phyloP scores from a whole-genome alignment of 345 rosid genomes.

The Pistacia integerrima region DNA sequence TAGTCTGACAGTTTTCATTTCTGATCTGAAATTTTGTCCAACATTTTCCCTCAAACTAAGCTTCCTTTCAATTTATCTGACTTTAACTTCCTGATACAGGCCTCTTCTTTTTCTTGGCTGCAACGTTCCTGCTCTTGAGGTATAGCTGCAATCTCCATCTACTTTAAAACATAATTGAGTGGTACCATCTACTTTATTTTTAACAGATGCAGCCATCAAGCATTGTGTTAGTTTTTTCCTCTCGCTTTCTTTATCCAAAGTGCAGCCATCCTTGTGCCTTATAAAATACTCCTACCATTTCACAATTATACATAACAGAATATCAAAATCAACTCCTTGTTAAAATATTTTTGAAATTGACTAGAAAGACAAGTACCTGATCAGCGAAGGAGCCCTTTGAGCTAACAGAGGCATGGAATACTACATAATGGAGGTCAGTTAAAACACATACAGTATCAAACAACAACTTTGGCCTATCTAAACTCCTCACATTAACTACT shows the following conservation, averaged over 20 bases:
- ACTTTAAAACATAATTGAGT: no score
- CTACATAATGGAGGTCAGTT: constrained; percentile 77
- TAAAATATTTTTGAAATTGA: background rate
- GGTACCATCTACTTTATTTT: no score
- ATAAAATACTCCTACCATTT: constrained; percentile 76
- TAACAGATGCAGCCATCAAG: constrained; percentile 59
- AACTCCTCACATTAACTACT: constrained; percentile 58
- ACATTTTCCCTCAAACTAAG: no score
- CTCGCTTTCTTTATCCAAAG: constrained; percentile 56
- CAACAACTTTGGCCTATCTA: constrained; percentile 81
- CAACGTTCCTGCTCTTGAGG: no score
- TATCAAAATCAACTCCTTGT: background rate
- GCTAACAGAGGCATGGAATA: constrained; percentile 80
- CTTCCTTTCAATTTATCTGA: no score
- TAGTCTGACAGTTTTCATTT: no score
- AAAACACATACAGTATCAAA: constrained; percentile 82
- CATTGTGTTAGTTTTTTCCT: constrained; percentile 55
- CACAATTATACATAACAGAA: background rate
- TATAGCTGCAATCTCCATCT: no score
- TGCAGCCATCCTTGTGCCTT: constrained; percentile 73
- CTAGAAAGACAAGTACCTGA: constrained; percentile 41
- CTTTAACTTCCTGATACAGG: no score
- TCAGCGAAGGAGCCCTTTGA: constrained; percentile 69
- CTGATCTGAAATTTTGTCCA: no score
- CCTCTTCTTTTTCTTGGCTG: no score